Percentiles rank a stretch among this genome's conserved stretches.
Evolutionary conservation across 495 filamentous ascomycete species (phyloP).

Genomic region (Daldinia loculata): DNA sequence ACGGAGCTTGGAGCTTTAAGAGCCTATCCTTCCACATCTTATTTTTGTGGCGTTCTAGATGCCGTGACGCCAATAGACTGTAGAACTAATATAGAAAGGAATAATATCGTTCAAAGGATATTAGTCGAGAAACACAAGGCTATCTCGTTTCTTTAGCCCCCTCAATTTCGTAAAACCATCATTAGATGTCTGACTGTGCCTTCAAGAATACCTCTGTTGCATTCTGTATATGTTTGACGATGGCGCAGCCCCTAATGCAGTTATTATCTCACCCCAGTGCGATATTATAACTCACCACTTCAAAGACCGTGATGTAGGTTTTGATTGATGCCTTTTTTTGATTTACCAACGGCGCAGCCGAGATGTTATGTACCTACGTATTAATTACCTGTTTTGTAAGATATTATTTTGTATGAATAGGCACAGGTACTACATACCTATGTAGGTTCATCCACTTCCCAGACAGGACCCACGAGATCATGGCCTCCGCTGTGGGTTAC

Average conservation of each 20-base stretch:
- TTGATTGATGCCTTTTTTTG: conserved; percentile 19
- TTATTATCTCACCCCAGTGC: neutral
- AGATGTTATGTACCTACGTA: neutral
- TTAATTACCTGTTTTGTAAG: neutral
- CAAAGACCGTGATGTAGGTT: conserved; percentile 14
- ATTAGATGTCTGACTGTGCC: neutral
- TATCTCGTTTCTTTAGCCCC: neutral
- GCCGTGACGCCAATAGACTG: neutral
- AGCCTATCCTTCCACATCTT: neutral
- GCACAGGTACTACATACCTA: neutral
- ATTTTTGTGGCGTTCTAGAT: conserved; percentile 14
- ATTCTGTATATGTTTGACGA: neutral
- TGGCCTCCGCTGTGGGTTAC: conserved; percentile 35
- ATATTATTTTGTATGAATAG: conserved; percentile 5
- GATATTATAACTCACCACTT: neutral
- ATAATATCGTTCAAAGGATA: neutral
- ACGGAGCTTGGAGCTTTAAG: conserved; percentile 17
- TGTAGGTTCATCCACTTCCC: conserved; percentile 26
- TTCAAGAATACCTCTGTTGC: neutral
- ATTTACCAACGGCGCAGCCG: conserved; percentile 8
- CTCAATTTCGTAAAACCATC: neutral
- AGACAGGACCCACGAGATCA: conserved; percentile 35
- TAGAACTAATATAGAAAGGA: too few species aligned
- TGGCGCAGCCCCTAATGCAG: neutral
- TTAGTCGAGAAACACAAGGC: neutral